Evolutionary conservation across 805 yeast genomes (phyloP).

Genomic region (Lipomyces spencermartinsiae): DNA sequence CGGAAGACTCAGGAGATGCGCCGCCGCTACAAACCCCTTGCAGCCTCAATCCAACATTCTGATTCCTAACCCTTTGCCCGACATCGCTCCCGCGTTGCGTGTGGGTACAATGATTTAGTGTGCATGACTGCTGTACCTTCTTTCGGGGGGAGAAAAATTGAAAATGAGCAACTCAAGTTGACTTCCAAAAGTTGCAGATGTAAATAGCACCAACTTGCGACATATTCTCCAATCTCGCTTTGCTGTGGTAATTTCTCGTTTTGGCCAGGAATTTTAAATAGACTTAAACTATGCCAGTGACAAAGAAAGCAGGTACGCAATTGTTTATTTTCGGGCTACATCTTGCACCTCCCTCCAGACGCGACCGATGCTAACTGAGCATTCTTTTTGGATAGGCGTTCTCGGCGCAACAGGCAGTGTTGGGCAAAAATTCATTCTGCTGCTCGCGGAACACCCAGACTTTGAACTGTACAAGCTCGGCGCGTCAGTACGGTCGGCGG

Average conservation of each 20-base stretch:
- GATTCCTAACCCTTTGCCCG: too few relatives aligned
- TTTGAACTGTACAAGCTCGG: slow-evolving; percentile 86
- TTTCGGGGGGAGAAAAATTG: not conserved
- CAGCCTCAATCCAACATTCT: too few relatives aligned
- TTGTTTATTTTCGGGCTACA: not conserved
- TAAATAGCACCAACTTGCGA: not conserved
- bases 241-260: not conserved
- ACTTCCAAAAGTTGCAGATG: not conserved
- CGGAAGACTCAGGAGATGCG: too few relatives aligned
- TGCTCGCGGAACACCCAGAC: slow-evolving; percentile 86
- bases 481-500: slow-evolving; percentile 93
- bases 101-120: not conserved
- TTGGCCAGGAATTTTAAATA: not conserved
- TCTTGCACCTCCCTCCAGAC: too few relatives aligned
- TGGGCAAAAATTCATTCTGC: slow-evolving; percentile 91
- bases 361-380: not conserved
- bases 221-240: not conserved
- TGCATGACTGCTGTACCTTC: not conserved
- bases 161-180: not conserved
- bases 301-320: slow-evolving; percentile 41
- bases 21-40: too few relatives aligned
- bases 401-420: slow-evolving; percentile 98
- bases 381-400: slow-evolving; percentile 63
- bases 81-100: too few relatives aligned
- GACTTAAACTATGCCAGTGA: slow-evolving; percentile 26